Evolutionary conservation across 129 eudicot genomes (phyloP).

Genomic region (Oenanthe sinensis): DNA sequence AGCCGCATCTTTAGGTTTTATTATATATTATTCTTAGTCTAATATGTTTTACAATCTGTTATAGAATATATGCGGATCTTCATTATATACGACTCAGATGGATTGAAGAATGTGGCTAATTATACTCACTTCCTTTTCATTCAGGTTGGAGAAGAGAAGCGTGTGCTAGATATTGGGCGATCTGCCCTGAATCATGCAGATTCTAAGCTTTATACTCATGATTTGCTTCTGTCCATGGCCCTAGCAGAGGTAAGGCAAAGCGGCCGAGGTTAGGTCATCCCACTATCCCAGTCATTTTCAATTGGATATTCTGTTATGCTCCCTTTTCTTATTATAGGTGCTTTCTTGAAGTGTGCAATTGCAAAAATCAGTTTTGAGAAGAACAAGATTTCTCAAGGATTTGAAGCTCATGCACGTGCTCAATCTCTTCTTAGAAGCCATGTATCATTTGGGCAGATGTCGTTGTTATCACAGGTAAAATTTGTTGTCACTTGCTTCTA

Average conservation of each 20-base stretch:
- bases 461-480: constrained; percentile 67
- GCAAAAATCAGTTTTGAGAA: constrained; percentile 72
- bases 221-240: constrained; percentile 92
- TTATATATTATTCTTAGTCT: neutral
- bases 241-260: constrained; percentile 81
- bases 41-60: neutral
- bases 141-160: constrained; percentile 93
- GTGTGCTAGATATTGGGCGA: constrained; percentile 84
- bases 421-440: constrained; percentile 78
- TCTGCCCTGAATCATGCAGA: constrained; percentile 68
- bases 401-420: constrained; percentile 99
- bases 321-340: constrained; percentile 74
- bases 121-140: constrained; percentile 8
- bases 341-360: constrained; percentile 99
- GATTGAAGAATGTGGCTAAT: neutral
- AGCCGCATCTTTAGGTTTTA: neutral
- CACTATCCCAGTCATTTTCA: constrained; percentile 14
- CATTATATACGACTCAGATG: constrained; percentile 1
- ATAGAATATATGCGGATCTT: neutral
- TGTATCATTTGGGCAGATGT: constrained; percentile 69
- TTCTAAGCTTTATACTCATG: constrained; percentile 72
- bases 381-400: constrained; percentile 86
- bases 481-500: constrained; percentile 12
- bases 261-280: constrained; percentile 35
- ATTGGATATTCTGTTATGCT: constrained; percentile 46